Base-by-base conservation (phyloP, 352 stramenopile species). In the Plasmopara halstedii region DNA sequence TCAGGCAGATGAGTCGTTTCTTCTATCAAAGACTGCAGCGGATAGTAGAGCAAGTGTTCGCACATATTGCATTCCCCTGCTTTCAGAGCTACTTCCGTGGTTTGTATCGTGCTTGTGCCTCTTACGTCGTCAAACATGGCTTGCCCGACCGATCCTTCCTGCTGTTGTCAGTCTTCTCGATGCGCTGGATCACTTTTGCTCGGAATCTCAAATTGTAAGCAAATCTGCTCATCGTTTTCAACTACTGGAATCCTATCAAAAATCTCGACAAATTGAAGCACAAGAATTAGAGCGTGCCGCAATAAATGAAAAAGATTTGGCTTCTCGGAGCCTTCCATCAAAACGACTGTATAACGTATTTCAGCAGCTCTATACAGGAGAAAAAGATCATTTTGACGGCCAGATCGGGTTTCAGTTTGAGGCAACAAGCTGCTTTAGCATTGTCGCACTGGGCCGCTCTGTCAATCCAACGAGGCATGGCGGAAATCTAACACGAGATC, bases 391-490 rank as follows among this genome's bases (percentile, higher is more conserved):
- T 61, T 94, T 94, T 44, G 83, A 94, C 53, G 83, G 83, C 0
- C 83, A 94, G 48, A 94, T 94, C 48, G 83, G 83, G 4, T 94
- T 94, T 38, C 83, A 94, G 42, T 94, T 94, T 57, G 83, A 94
- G 59, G 80, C 83, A 6, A 85, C 64, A 3, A 88, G 80, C 35
- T 84, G 72, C 0, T 94, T 94, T 53, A 67, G 56, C 20, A 79
- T 94, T 38, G 69, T 91, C n/a, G 83, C 80, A 5, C 54, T 94
- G 11, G 83, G 83, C 0, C 71, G 83, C 2, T 90, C 80, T 5
- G 80, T 92, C 29, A 90, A 94, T 46, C 64, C 73, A 4, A 51
- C 38, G 5, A 72, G 75, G 31, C 84, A 91, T 36, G 58, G 57
- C 36, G 83, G 83, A 3, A 52, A 68, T 32, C 44, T 94, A 4